Evolutionary conservation across 768 basidiomycete species (phyloP).

Genomic region (Pholiota molesta): DNA sequence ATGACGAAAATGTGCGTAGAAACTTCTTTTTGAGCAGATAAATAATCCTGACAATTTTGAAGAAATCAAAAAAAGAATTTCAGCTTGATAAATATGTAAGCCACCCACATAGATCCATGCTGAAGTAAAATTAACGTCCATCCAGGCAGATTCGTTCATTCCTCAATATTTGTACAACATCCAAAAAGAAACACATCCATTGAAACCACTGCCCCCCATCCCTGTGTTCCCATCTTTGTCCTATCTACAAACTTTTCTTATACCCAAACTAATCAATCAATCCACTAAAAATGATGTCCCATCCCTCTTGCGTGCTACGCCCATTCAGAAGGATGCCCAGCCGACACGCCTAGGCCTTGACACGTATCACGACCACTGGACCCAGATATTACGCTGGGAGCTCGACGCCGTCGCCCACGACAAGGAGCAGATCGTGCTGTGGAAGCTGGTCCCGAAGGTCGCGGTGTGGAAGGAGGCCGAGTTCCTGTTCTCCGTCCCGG

Average conservation of each 20-base stretch:
- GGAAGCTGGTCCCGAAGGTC: constrained; percentile 40
- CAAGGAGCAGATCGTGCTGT: constrained; percentile 48
- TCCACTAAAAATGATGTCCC: constrained; percentile 21
- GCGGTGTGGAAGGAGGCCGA: constrained; percentile 40
- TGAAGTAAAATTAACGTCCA: background rate
- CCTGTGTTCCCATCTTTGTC: constrained; percentile 43
- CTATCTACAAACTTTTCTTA: constrained; percentile 45
- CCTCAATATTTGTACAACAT: constrained; percentile 53
- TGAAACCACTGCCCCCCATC: constrained; percentile 44
- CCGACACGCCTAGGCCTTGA: constrained; percentile 29
- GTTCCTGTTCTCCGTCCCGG: constrained; percentile 40
- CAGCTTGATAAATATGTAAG: constrained; percentile 50
- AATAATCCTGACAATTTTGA: background rate
- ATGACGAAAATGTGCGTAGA: constrained; percentile 16
- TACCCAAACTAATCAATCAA: constrained; percentile 36
- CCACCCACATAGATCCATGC: background rate
- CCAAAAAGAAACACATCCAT: constrained; percentile 45
- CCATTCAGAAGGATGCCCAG: constrained; percentile 21
- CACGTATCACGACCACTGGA: constrained; percentile 45
- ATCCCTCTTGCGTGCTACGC: constrained; percentile 31
- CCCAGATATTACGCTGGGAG: constrained; percentile 46
- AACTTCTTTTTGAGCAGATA: background rate
- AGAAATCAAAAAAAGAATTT: constrained; percentile 26
- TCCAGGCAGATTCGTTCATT: constrained; percentile 49
- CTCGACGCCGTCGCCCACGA: constrained; percentile 42